Base-by-base conservation (phyloP, 2,329 filamentous ascomycete species). In the Trichoderma pleuroti region DNA sequence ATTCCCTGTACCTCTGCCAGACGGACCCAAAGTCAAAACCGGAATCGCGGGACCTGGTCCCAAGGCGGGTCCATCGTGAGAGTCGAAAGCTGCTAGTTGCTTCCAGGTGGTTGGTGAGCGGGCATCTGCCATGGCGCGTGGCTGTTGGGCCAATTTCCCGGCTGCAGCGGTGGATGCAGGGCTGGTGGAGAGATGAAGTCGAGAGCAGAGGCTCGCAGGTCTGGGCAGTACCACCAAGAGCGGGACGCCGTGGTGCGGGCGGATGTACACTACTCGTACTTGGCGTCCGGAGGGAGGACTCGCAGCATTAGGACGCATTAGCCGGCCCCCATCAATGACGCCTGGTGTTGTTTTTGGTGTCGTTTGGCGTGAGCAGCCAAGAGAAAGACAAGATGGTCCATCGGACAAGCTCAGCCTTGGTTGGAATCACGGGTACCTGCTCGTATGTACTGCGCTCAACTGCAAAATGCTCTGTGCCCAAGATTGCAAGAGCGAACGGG, bases 121-220 rank as follows among this genome's bases (percentile, higher is more conserved):
- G 70, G 30, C 69, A 68, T 68, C 65, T 68, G 65, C 65, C 65
- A 52, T 60, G 65, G 65, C 54, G 36, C 28, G 65, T 60, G 56
- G 67, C 66, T 70, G 72, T 52, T 72, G 70, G 71, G 73, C 72
- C 71, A 75, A 75, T 75, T 75, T 75, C 74, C 74, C 72, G 64
- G 68, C 71, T 68, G 71, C 66, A 71, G 68, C 46, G 52, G 61
- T 52, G 62, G 71, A 70, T 71, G 73, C 67, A 57, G 34, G 59
- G 32, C 32, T 71, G 67, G 69, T 70, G 72, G 72, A 74, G 57
- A 54, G 36, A 63, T 28, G 39, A 66, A 70, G 26, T 52, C 54
- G 21, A 69, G 39, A 54, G 65, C 52, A 46, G 42, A 56, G 14
- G 28, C 24, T 24, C 7, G 18, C 60, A n/a, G 61, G 36, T 59